Evolutionary conservation across 2,329 filamentous ascomycete species (phyloP).

Genomic region (Alternaria angustiovoidea): DNA sequence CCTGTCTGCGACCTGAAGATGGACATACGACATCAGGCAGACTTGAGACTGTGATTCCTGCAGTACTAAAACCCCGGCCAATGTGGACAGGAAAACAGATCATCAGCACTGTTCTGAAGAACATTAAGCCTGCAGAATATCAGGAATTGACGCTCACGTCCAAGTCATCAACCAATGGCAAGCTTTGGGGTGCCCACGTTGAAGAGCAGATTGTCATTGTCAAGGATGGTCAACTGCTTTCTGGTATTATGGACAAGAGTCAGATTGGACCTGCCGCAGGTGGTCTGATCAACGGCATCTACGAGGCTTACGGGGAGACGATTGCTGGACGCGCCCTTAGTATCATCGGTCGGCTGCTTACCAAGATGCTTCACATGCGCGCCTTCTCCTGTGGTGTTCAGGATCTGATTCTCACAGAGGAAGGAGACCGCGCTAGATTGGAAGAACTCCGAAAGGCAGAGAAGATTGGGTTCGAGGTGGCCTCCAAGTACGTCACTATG

Average conservation of each 20-base stretch:
- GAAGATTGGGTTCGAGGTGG: slow-evolving; percentile 77
- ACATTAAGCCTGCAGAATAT: slow-evolving; percentile 81
- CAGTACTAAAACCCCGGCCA: slow-evolving; percentile 79
- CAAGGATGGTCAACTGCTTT: slow-evolving; percentile 85
- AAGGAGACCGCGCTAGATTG: slow-evolving; percentile 76
- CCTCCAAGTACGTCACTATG: slow-evolving; percentile 87
- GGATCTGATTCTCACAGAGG: slow-evolving; percentile 82
- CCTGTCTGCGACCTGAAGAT: slow-evolving; percentile 85
- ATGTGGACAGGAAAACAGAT: slow-evolving; percentile 98
- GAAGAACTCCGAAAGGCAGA: slow-evolving; percentile 73
- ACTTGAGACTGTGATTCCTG: slow-evolving; percentile 81
- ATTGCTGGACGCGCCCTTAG: slow-evolving; percentile 87
- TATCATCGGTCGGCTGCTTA: slow-evolving; percentile 87
- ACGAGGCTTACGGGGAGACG: slow-evolving; percentile 90
- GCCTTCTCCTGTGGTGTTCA: slow-evolving; percentile 98
- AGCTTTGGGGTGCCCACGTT: slow-evolving; percentile 75
- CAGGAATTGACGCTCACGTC: slow-evolving; percentile 81
- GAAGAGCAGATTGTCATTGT: slow-evolving; percentile 87
- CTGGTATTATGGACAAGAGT: slow-evolving; percentile 92
- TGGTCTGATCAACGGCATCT: slow-evolving; percentile 88
- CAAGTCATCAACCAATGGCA: slow-evolving; percentile 78
- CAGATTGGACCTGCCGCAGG: slow-evolving; percentile 89
- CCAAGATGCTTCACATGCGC: slow-evolving; percentile 88
- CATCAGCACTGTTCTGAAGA: slow-evolving; percentile 90
- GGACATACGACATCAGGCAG: slow-evolving; percentile 85